Conservation (phyloP, 2,329 filamentous ascomycete genomes). For the Verticillium klebahnii region DNA sequence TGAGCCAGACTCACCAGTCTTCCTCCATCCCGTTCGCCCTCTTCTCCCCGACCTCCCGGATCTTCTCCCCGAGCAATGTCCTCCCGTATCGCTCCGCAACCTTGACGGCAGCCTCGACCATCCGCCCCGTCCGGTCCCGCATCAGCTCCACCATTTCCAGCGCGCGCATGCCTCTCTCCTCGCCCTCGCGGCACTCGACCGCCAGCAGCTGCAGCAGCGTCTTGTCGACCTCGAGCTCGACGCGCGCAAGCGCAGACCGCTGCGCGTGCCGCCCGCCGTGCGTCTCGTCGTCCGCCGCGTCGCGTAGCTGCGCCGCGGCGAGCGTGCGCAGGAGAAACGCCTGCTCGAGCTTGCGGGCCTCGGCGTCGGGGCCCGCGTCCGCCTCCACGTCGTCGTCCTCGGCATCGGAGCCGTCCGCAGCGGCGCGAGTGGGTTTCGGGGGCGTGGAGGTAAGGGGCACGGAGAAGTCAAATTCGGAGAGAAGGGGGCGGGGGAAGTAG, state of each 20-base stretch:
- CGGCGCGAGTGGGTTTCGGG: slow-evolving; percentile 26
- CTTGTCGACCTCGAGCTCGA: slow-evolving; percentile 87
- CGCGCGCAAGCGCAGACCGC: slow-evolving; percentile 60
- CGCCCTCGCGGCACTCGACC: slow-evolving; percentile 84
- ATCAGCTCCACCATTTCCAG: slow-evolving; percentile 86
- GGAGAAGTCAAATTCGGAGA: slow-evolving; percentile 90
- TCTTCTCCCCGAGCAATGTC: slow-evolving; percentile 81
- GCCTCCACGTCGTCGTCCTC: slow-evolving; percentile 23
- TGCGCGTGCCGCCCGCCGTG: slow-evolving; percentile 42
- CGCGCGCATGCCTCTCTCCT: slow-evolving; percentile 91
- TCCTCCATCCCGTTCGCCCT: slow-evolving; percentile 58
- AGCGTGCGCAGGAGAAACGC: slow-evolving; percentile 71
- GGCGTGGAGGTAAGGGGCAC: slow-evolving; percentile 66
- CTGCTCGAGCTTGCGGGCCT: slow-evolving; percentile 69
- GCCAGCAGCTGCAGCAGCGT: slow-evolving; percentile 83
- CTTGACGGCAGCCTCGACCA: slow-evolving; percentile 88
- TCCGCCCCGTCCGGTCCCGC: slow-evolving; percentile 77
- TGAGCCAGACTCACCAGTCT: slow-evolving; percentile 24
- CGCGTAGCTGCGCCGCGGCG: slow-evolving; percentile 68
- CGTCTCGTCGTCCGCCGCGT: slow-evolving; percentile 62
- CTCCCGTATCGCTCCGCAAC: slow-evolving; percentile 82
- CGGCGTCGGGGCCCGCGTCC: slow-evolving; percentile 21
- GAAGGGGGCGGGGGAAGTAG: slow-evolving; percentile 83
- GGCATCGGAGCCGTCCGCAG: slow-evolving; percentile 20
- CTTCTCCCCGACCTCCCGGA: slow-evolving; percentile 75